A percentile compares a stretch with the other conserved stretches of the same genome.
These are phyloP conservation scores for Mortierella sp. DNA, from an alignment of 371 early-diverging fungal genomes.

Conservation along the genomic window DNA sequence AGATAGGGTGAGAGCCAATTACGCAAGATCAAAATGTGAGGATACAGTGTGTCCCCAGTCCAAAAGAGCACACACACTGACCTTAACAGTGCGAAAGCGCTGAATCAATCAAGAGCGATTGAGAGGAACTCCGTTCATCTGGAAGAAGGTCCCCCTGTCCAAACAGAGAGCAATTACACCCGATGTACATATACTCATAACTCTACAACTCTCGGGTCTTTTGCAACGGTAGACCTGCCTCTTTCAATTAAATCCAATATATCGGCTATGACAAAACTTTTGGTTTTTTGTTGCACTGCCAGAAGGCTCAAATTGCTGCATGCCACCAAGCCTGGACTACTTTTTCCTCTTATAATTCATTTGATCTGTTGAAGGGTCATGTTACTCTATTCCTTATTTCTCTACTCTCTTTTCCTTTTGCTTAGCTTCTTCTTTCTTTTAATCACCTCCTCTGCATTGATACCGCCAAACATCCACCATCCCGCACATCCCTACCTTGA, in stretches of 20 bases:
- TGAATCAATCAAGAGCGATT: conserved; percentile 2
- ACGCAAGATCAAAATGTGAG: conserved; percentile 14
- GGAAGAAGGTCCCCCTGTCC: conserved; percentile 12
- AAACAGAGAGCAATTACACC: conserved; percentile 10
- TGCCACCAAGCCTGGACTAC: not conserved
- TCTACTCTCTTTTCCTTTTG: not conserved
- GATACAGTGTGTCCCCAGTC: not conserved
- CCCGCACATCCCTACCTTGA: not conserved
- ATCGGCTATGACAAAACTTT: too few relatives aligned
- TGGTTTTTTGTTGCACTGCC: not conserved
- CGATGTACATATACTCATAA: not conserved
- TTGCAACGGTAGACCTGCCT: not conserved
- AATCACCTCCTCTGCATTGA: conserved; percentile 1
- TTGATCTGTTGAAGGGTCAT: too few relatives aligned
- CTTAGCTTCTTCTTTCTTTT: not conserved
- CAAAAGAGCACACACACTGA: conserved; percentile 8
- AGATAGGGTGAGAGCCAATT: conserved; percentile 5
- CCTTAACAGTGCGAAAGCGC: not conserved
- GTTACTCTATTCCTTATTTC: not conserved
- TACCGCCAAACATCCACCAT: not conserved
- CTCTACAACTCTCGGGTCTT: not conserved
- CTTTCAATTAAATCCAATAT: not conserved
- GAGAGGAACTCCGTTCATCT: not conserved
- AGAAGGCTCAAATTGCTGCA: too few relatives aligned
- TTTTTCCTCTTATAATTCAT: not conserved